Evolutionary conservation across 441 rosid species (phyloP).

Genomic region (Codiaeum variegatum): DNA sequence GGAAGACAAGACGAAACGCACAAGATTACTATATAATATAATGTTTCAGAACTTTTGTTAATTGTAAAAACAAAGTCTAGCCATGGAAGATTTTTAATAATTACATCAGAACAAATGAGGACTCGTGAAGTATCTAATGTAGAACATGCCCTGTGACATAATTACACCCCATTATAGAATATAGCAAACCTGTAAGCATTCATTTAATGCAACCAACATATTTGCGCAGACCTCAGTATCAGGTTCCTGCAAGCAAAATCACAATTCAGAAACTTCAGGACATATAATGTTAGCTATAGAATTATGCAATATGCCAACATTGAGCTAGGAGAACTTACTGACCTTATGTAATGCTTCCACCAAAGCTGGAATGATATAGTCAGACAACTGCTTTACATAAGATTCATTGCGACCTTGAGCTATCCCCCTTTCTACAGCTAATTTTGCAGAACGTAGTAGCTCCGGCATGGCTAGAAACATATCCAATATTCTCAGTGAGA

Average conservation of each 20-base stretch:
- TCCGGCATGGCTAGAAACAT: conserved; percentile 84
- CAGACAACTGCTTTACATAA: conserved; percentile 87
- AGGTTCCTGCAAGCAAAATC: conserved; percentile 74
- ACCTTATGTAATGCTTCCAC: conserved; percentile 98
- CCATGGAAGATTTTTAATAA: neutral
- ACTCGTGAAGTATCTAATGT: neutral
- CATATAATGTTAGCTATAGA: neutral
- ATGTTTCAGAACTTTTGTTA: neutral
- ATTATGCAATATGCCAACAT: conserved; percentile 4
- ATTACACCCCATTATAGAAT: neutral
- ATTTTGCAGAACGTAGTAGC: conserved; percentile 88
- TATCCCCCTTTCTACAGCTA: conserved; percentile 87
- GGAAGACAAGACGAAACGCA: neutral
- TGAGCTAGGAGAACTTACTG: conserved; percentile 15
- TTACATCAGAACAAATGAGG: neutral
- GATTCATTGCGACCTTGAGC: conserved; percentile 86
- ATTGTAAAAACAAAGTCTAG: neutral
- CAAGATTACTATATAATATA: neutral
- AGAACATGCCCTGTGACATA: neutral
- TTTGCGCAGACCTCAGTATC: conserved; percentile 94
- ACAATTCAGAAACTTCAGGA: conserved; percentile 12
- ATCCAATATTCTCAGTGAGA: neutral
- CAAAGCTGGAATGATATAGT: conserved; percentile 83
- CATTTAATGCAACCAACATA: conserved; percentile 95
- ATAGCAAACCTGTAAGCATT: conserved; percentile 81